These are phyloP conservation scores for Cordyceps tenuipes DNA, from an alignment of 2,329 filamentous ascomycete genomes.

Conservation along the genomic window DNA sequence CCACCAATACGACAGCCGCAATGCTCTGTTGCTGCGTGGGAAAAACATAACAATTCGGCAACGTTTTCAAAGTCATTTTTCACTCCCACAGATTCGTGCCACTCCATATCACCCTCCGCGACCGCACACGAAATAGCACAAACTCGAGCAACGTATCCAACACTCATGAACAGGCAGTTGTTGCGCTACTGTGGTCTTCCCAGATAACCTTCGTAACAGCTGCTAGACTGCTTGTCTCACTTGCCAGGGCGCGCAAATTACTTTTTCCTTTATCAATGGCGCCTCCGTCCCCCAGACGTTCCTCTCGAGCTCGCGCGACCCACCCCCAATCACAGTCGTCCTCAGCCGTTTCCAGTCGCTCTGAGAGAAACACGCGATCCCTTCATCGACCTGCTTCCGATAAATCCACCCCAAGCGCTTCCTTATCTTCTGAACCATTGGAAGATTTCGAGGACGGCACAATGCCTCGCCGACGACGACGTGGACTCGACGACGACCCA, in stretches of 20 bases:
- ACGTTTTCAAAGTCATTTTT: neutral
- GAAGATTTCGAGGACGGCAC: constrained; percentile 63
- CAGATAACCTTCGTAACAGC: neutral
- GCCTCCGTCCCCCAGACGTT: constrained; percentile 69
- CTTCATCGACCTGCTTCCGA: constrained; percentile 64
- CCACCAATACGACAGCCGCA: neutral
- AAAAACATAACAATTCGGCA: neutral
- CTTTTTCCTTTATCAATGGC: constrained; percentile 39
- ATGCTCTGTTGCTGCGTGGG: neutral
- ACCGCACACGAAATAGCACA: neutral
- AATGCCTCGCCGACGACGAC: constrained; percentile 71
- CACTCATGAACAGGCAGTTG: neutral
- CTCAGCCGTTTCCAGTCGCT: constrained; percentile 67
- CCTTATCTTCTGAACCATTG: constrained; percentile 60
- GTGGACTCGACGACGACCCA: constrained; percentile 56
- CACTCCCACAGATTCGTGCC: neutral
- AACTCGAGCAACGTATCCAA: constrained; percentile 10
- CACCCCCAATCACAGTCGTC: constrained; percentile 72
- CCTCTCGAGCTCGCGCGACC: constrained; percentile 77
- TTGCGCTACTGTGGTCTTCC: neutral
- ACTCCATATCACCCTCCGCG: neutral
- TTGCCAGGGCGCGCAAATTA: neutral
- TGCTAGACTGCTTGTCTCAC: constrained; percentile 21
- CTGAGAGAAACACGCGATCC: constrained; percentile 65
- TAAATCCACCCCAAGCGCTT: constrained; percentile 69